Evolutionary conservation across 2,329 filamentous ascomycete genomes (phyloP), one percentile per base, ranked within the genome.

Genomic region (Aspergillus sp.): DNA sequence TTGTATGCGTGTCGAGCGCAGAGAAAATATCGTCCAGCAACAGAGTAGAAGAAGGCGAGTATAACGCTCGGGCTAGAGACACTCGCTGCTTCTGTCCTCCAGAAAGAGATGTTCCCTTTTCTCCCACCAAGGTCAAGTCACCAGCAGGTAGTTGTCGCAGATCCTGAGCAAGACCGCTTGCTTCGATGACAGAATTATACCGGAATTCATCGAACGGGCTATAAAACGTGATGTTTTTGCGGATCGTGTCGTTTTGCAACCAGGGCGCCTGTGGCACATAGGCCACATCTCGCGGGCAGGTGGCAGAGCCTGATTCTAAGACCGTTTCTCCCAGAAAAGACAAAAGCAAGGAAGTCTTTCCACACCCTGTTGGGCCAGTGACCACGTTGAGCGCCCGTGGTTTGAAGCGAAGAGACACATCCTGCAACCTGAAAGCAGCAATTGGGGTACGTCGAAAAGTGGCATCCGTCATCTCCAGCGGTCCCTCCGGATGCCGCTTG

Each of bases 191-290:
- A 46, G 78, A 74, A 14, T 79, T 75, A 63, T 88, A 89, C 20
- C 83, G 73, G 5, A 59, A 56, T 10, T 76, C 70, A 53, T 87
- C 81, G 43, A 80, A 83, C 29, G 78, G 74, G 32, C 74, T 78
- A 14, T 82, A 83, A 53, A 87, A 87, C 2, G 86, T 62, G 14
- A 87, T 86, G 59, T 87, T 87, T 13, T 87, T 81, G 2, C 80
- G 77, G 45, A 87, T 83, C 2, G 80, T 85, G 74, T 84, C 85
- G 66, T 81, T 85, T 65, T 87, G 83, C 4, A 87, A 71, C 83
- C 84, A 87, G 0, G 84, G 81, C 1, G 82, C 79, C 60, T 87
- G 85, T 1, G 81, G 81, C 5, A 81, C 80, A 64, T 80, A 85
- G 0, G 52, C 84, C 76, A 54, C 80, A 78, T 67, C 86, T 81